phyloP scores from a whole-genome alignment of 768 basidiomycete species.

The Pleurotus ostreatus region DNA sequence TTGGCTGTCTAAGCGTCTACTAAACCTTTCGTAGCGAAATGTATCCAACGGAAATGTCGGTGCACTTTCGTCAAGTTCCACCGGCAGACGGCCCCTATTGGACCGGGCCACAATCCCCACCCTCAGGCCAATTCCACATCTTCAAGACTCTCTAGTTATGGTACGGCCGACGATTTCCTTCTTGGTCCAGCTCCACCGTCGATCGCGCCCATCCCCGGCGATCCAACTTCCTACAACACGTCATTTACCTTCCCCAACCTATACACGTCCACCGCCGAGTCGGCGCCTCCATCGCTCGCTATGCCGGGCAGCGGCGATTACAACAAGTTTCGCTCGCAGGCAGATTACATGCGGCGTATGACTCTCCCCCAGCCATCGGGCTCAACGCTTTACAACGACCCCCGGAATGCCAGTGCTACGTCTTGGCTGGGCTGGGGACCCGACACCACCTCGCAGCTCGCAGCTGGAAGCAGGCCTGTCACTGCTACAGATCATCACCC shows the following conservation, averaged over 20 bases:
- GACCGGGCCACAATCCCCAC: conserved; percentile 59
- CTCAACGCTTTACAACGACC: conserved; percentile 11
- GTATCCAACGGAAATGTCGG: conserved; percentile 60
- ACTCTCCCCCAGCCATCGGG: not conserved
- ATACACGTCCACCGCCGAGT: conserved; percentile 13
- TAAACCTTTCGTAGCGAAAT: conserved; percentile 54
- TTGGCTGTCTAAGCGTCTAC: conserved; percentile 8
- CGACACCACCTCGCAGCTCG: conserved; percentile 10
- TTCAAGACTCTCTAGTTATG: conserved; percentile 24
- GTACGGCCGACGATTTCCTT: conserved; percentile 37
- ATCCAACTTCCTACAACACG: conserved; percentile 15
- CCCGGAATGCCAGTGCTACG: conserved; percentile 4
- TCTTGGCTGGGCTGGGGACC: conserved; percentile 15
- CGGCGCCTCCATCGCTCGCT: conserved; percentile 8
- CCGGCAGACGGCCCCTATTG: conserved; percentile 74
- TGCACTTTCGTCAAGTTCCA: conserved; percentile 85
- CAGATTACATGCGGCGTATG: conserved; percentile 36
- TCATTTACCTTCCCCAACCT: conserved; percentile 18
- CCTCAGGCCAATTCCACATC: conserved; percentile 23
- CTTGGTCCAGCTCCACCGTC: conserved; percentile 33
- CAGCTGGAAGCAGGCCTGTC: conserved; percentile 1
- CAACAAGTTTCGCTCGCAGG: conserved; percentile 42
- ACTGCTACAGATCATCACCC: not conserved
- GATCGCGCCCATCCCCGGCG: conserved; percentile 23
- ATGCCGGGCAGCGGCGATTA: conserved; percentile 31